Evolutionary conservation across 192 early-diverging fungal species (phyloP), one percentile per base, ranked within the genome.

Genomic region (Tieghemiomyces parasiticus): DNA sequence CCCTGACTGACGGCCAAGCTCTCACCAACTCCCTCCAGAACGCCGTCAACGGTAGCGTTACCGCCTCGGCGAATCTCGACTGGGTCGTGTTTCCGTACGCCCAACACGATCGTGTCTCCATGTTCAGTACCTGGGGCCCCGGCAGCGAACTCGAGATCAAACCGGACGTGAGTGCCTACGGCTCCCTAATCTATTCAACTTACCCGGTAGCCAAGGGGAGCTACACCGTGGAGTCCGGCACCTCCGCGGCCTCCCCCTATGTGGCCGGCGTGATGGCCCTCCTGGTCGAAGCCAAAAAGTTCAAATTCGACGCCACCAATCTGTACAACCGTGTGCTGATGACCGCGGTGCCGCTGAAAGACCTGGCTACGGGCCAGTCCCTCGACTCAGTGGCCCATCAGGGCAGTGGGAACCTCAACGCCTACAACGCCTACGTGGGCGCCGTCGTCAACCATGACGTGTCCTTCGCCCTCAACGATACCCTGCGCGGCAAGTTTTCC

Each of bases 91-190:
- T 42, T 16, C 38, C 38, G 38, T 42, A 42, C 38, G 38, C 38
- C 16, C 6, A 6, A 16, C 38, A 6, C 38, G 33, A 33, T 8
- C 55, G 33, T 30, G 19, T 31, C 10, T 35, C 55, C 33, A 25
- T 33, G 9, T 81, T 81, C 61, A 74, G 72, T 32, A 78, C 79
- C 6, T 78, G 74, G 72, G 79, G 79, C 19, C 48, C 77, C 6
- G 72, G 69, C 56, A 70, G 68, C 50, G 73, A 78, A 25, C 66
- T 81, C 4, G 67, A 61, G 46, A 60, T 76, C 53, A 81, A 81
- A 58, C 79, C 79, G 8, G 74, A 81, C 47, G 55, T 78, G n/a
- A 68, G 60, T 46, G 76, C 68, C 13, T 74, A 74, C 26, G 79
- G 79, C 32, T 76, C 76, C 26, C 65, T 69, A 30, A 78, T 81